These are phyloP conservation scores for Rhodotorula paludigena DNA, from an alignment of 768 basidiomycete species.

Conservation along the genomic window DNA sequence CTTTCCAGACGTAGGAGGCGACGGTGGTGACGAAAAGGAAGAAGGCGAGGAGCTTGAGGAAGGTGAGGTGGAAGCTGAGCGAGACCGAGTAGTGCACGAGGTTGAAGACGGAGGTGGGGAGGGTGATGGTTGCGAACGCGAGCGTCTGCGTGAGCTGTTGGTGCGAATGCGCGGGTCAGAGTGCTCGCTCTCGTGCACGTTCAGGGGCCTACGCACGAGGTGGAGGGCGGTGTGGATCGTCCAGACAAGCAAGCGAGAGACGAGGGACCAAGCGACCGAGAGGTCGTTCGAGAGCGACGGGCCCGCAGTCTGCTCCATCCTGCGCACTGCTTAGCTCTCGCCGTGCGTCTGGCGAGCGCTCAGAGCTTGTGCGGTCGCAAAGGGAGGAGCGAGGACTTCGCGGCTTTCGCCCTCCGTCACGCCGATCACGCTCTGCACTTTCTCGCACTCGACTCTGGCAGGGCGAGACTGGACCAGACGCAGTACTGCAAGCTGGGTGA, in stretches of 20 bases:
- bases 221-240: not conserved
- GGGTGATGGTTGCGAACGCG: slow-evolving; percentile 6
- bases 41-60: slow-evolving; percentile 82
- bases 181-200: not conserved
- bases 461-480: too few species aligned
- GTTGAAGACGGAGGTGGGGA: not conserved
- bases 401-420: too few species aligned
- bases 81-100: slow-evolving; percentile 20
- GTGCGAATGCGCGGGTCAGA: too few species aligned
- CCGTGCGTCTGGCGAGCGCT: too few species aligned
- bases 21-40: slow-evolving; percentile 60
- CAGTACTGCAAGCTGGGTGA: too few species aligned
- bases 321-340: too few species aligned
- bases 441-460: too few species aligned
- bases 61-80: slow-evolving; percentile 64
- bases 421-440: too few species aligned
- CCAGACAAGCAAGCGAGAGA: not conserved
- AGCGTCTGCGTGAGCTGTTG: not conserved
- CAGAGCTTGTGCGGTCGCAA: too few species aligned
- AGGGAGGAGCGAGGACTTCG: too few species aligned
- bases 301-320: not conserved
- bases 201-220: not conserved
- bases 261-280: not conserved
- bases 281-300: slow-evolving; percentile 5
- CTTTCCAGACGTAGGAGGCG: slow-evolving; percentile 73